A percentile compares a stretch with the other conserved stretches of the same genome.
These are phyloP conservation scores for Annulohypoxylon truncatum DNA, from an alignment of 2,329 filamentous ascomycete species.

Conservation along the genomic window DNA sequence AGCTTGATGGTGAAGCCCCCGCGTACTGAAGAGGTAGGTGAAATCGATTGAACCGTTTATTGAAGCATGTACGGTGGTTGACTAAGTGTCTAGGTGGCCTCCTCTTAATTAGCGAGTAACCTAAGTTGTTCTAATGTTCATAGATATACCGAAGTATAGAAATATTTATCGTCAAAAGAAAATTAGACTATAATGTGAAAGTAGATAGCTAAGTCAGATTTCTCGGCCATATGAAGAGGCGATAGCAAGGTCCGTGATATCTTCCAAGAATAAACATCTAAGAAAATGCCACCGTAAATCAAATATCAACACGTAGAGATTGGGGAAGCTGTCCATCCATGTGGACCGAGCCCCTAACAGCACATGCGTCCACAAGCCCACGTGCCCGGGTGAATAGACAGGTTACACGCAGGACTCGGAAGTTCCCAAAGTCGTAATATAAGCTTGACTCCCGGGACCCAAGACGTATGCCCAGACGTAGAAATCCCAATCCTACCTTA, in stretches of 20 bases:
- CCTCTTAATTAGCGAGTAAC: not conserved
- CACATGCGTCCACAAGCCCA: constrained; percentile 12
- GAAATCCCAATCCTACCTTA: not conserved
- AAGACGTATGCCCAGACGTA: constrained; percentile 19
- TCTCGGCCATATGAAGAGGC: not conserved
- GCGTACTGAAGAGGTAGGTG: not conserved
- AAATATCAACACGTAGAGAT: not conserved
- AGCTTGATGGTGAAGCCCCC: not conserved
- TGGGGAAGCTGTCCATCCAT: constrained; percentile 7
- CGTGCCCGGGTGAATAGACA: constrained; percentile 29
- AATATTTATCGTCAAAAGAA: too few relatives aligned
- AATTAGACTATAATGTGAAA: too few relatives aligned
- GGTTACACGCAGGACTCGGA: not conserved
- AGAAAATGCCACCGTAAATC: not conserved
- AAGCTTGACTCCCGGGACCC: constrained; percentile 7
- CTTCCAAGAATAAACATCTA: not conserved
- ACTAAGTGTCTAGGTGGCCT: not conserved
- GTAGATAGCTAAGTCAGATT: not conserved
- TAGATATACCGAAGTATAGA: too few relatives aligned
- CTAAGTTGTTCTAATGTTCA: too few relatives aligned
- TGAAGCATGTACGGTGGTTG: not conserved
- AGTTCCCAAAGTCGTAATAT: constrained; percentile 20
- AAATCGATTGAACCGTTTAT: not conserved
- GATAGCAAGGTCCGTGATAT: not conserved
- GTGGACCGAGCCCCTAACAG: constrained; percentile 17